Conservation (phyloP, 176 grass and related monocot species). For the Avena eriantha region DNA sequence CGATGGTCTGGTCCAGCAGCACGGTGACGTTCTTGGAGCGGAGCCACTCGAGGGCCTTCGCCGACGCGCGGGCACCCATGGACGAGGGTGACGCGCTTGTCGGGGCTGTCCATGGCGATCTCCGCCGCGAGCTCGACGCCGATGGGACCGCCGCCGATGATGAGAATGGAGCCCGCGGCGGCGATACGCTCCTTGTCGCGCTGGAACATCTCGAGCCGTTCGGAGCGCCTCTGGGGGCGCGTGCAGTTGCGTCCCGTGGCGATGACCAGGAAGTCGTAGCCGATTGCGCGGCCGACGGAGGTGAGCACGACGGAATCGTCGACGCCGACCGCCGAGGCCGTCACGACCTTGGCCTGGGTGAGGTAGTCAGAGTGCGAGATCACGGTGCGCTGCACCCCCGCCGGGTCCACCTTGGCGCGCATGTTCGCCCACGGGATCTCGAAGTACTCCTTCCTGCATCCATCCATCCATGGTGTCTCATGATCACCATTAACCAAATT, state of each 20-base stretch:
- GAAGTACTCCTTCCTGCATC: constrained; percentile 75
- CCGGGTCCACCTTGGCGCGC: constrained; percentile 65
- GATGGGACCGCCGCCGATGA: constrained; percentile 69
- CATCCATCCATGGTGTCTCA: constrained; percentile 3
- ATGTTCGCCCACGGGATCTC: constrained; percentile 86
- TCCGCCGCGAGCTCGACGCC: constrained; percentile 76
- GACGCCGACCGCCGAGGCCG: constrained; percentile 47
- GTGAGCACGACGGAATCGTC: constrained; percentile 64
- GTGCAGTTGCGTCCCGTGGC: constrained; percentile 55
- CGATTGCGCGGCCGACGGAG: constrained; percentile 45
- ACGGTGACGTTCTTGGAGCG: constrained; percentile 66
- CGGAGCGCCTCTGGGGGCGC: constrained; percentile 33
- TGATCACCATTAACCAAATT: not conserved
- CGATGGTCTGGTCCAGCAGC: constrained; percentile 67
- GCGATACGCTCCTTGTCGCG: constrained; percentile 55
- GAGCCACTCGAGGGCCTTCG: constrained; percentile 75
- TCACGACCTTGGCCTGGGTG: constrained; percentile 52
- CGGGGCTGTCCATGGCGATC: constrained; percentile 56
- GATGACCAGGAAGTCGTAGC: constrained; percentile 75
- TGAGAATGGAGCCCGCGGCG: constrained; percentile 41
- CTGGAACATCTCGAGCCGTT: constrained; percentile 58
- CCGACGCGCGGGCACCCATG: constrained; percentile 55
- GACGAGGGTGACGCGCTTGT: constrained; percentile 67
- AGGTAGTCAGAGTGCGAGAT: constrained; percentile 74
- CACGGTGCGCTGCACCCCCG: constrained; percentile 53